These are phyloP conservation scores for Cinnamomum micranthum DNA, from an alignment of 164 flowering plant genomes.

Conservation along the genomic window DNA sequence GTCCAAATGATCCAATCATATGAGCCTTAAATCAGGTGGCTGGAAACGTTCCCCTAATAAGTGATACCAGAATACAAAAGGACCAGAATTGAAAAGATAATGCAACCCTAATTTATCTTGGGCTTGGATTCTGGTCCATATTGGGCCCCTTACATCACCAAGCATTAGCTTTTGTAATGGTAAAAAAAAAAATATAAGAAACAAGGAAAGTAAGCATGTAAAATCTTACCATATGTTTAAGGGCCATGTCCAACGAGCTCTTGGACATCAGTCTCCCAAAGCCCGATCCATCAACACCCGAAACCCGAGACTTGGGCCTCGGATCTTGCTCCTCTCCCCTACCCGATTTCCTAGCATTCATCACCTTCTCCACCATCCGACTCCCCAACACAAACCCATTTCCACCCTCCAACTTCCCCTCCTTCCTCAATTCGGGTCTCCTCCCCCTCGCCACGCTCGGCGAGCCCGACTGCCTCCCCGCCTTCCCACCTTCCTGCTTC, in stretches of 20 bases:
- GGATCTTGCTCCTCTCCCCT: conserved; percentile 24
- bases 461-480: conserved; percentile 40
- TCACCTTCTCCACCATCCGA: conserved; percentile 58
- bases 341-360: conserved; percentile 53
- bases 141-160: not conserved
- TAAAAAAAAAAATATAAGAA: not conserved
- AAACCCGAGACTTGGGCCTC: conserved; percentile 15
- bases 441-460: conserved; percentile 41
- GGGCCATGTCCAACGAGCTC: conserved; percentile 30
- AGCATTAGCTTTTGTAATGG: not conserved
- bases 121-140: not conserved
- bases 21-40: too few species aligned
- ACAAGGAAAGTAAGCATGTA: not conserved
- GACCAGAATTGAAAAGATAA: too few species aligned
- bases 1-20: too few species aligned
- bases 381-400: conserved; percentile 45
- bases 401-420: conserved; percentile 5
- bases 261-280: conserved; percentile 28
- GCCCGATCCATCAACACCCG: conserved; percentile 21
- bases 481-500: conserved; percentile 10
- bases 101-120: not conserved
- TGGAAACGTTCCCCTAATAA: too few species aligned
- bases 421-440: conserved; percentile 14
- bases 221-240: conserved; percentile 33
- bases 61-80: too few species aligned